Percentiles rank a stretch among this genome's conserved stretches.
phyloP scores from a whole-genome alignment of 176 grass and related monocot genomes.

The Eleusine coracana region DNA sequence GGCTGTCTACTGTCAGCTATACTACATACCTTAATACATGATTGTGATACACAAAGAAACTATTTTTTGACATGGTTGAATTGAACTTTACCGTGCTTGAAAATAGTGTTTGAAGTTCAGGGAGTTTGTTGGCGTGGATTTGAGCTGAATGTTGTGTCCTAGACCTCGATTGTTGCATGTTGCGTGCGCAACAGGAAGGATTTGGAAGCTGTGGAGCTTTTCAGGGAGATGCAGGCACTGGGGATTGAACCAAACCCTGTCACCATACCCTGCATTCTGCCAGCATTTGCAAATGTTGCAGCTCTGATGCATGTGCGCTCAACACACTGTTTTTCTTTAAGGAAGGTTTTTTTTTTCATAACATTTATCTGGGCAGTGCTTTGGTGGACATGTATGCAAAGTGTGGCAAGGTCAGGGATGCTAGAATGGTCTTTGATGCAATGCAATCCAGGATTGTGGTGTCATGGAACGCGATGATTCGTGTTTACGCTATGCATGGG shows the following conservation, averaged over 20 bases:
- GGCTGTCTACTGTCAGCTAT: too few relatives aligned
- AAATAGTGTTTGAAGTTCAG: conserved; percentile 15
- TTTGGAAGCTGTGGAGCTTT: conserved; percentile 67
- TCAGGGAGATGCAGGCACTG: conserved; percentile 67
- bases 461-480: conserved; percentile 82
- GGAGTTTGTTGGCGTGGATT: conserved; percentile 48
- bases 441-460: conserved; percentile 59
- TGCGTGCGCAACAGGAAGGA: conserved; percentile 68
- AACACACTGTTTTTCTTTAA: conserved; percentile 63
- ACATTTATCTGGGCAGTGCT: conserved; percentile 65
- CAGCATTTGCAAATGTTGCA: conserved; percentile 73
- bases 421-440: conserved; percentile 54
- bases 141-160: conserved; percentile 68
- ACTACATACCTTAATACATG: too few relatives aligned
- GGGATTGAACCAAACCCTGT: conserved; percentile 67
- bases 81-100: too few relatives aligned
- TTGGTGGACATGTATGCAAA: conserved; percentile 83
- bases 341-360: conserved; percentile 51
- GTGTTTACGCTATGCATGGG: conserved; percentile 79
- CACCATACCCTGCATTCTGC: conserved; percentile 74
- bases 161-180: conserved; percentile 75
- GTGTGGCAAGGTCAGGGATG: conserved; percentile 67
- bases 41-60: too few relatives aligned
- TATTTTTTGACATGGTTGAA: too few relatives aligned
- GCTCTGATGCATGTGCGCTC: conserved; percentile 64